Evolutionary conservation across 2,329 filamentous ascomycete species (phyloP).

Genomic region (Fusarium miscanthi): DNA sequence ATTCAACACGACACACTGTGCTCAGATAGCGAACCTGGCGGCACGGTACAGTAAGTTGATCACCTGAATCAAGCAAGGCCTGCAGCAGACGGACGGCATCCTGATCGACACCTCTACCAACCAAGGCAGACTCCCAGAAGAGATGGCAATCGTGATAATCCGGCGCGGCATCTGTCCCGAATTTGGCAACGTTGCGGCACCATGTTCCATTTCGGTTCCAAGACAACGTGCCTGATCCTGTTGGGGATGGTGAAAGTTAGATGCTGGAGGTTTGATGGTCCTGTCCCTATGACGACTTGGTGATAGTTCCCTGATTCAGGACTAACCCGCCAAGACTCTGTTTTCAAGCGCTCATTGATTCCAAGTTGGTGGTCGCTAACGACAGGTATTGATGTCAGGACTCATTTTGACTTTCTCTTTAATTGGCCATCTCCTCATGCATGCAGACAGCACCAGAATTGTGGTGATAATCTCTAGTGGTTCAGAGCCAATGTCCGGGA

Average conservation of each 20-base stretch:
- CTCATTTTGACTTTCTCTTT: slow-evolving; percentile 1
- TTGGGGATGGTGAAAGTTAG: slow-evolving; percentile 13
- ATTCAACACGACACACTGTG: not conserved
- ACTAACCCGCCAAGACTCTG: slow-evolving; percentile 13
- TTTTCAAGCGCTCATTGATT: slow-evolving; percentile 24
- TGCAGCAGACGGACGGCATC: not conserved
- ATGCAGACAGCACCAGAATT: not conserved
- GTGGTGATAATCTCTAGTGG: not conserved
- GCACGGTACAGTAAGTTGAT: slow-evolving; percentile 10
- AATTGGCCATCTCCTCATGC: slow-evolving; percentile 6
- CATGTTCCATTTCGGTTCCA: slow-evolving; percentile 12
- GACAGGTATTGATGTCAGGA: slow-evolving; percentile 23
- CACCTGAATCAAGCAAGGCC: not conserved
- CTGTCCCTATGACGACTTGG: slow-evolving; percentile 31
- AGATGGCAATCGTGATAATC: slow-evolving; percentile 5
- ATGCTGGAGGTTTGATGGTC: slow-evolving; percentile 7
- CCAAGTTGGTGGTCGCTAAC: slow-evolving; percentile 19
- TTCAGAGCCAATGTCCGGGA: slow-evolving; percentile 16
- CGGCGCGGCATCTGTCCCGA: slow-evolving; percentile 25
- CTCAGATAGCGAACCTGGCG: not conserved
- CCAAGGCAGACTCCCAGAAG: slow-evolving; percentile 22
- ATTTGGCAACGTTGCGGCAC: slow-evolving; percentile 12
- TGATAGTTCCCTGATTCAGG: slow-evolving; percentile 32
- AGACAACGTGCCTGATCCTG: slow-evolving; percentile 5
- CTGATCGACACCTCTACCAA: slow-evolving; percentile 26